Evolutionary conservation across 768 basidiomycete species (phyloP).

Genomic region (Obba rivulosa): DNA sequence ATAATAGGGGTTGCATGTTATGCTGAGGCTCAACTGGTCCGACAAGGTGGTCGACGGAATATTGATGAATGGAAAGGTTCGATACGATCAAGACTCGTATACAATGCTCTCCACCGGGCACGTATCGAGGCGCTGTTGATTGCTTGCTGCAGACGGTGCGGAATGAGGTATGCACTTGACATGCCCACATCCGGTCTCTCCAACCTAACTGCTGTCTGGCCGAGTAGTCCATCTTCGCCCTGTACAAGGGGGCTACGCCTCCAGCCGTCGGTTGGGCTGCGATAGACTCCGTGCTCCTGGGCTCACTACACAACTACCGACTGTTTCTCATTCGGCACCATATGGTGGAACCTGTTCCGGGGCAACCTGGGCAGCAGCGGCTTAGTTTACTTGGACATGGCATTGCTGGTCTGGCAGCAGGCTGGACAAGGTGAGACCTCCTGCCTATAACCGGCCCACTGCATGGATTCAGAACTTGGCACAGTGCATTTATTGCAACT

Average conservation of each 20-base stretch:
- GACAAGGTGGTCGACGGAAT: neutral
- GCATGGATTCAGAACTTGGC: neutral
- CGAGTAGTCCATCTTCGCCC: constrained; percentile 50
- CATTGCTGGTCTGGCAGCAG: constrained; percentile 61
- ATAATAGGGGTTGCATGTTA: neutral
- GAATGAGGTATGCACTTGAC: constrained; percentile 44
- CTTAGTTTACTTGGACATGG: constrained; percentile 63
- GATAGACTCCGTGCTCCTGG: constrained; percentile 65
- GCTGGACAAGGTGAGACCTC: constrained; percentile 52
- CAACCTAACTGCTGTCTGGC: neutral
- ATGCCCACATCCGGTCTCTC: neutral
- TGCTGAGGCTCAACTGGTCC: neutral
- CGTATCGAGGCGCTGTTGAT: constrained; percentile 57
- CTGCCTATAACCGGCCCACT: neutral
- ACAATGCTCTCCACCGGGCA: constrained; percentile 62
- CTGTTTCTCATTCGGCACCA: constrained; percentile 48
- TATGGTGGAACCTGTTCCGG: constrained; percentile 46
- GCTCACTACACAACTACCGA: constrained; percentile 70
- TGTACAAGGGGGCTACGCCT: constrained; percentile 73
- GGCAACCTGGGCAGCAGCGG: constrained; percentile 36
- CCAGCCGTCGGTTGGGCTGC: constrained; percentile 71
- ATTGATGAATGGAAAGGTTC: constrained; percentile 36
- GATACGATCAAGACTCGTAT: constrained; percentile 71
- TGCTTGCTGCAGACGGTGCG: constrained; percentile 50
- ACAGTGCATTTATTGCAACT: constrained; percentile 64